Evolutionary conservation across 2,329 filamentous ascomycete species (phyloP), one percentile per base, ranked within the genome.

Genomic region (Aspergillus tanneri): DNA sequence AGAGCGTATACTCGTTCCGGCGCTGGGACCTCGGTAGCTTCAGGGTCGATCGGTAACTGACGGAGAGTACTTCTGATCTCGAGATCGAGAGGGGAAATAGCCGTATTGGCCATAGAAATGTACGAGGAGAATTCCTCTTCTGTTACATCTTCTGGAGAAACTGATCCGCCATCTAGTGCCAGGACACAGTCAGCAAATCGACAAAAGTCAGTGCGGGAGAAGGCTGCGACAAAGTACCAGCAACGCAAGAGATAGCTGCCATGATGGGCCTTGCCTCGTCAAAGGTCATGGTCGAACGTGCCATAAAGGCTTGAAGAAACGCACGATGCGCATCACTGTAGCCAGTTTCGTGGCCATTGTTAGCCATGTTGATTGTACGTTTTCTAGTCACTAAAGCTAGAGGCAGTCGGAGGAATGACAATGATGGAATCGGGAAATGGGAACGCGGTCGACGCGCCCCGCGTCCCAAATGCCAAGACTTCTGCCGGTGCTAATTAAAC

Each of bases 291-390:
- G 84, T 83, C 18, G 88, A 87, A 41, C 85, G 84, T 3, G 88
- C 83, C 68, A 96, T 78, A 57, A 99, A 84, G 40, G 88, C 88
- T 71, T 99, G 93, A 0, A 97, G 77, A 64, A 99, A 96, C 7
- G 92, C 91, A 48, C 90, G 86, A 67, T 96, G 88, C 53, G 78
- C 79, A 65, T 95, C 76, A 59, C 78, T 72, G 61, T 84, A 85
- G 49, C 59, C 56, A 21, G 46, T 46, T 24, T 57, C 59, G 24
- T 61, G 52, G 40, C 48, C 37, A 14, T 49, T 41, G 35, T 44
- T 49, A 16, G 58, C 52, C 50, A 58, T 53, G 4, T 16, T 28
- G 27, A 11, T 39, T 37, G 18, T 21, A 7, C 9, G 18, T 21
- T 9, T 9, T 40, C n/a, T 34, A 3, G 22, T 21, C 18, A 10